phyloP scores from a whole-genome alignment of 805 yeast genomes.

The Maudiozyma barnettii region DNA sequence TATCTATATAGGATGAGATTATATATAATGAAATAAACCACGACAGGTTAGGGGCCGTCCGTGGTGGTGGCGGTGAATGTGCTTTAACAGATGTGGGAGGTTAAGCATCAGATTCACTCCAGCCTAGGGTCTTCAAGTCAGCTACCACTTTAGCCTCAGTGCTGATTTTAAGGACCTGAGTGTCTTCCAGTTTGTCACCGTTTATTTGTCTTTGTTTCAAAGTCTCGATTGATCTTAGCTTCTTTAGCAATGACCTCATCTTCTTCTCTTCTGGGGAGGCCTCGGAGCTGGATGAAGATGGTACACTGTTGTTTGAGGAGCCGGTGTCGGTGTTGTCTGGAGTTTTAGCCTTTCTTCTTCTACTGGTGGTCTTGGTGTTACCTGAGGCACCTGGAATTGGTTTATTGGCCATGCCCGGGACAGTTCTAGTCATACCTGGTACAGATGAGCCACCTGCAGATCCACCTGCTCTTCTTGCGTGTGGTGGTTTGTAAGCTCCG shows the following conservation, averaged over 20 bases:
- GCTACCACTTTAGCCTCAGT: conserved; percentile 74
- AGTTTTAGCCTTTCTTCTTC: conserved; percentile 38
- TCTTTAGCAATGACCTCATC: conserved; percentile 80
- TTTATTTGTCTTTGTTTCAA: conserved; percentile 74
- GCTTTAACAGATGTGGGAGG: background rate
- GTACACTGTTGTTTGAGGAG: too few relatives aligned
- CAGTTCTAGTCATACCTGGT: conserved; percentile 40
- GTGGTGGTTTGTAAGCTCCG: conserved; percentile 97
- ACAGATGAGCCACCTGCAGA: conserved; percentile 29
- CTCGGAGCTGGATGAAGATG: conserved; percentile 8
- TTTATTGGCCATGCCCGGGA: conserved; percentile 41
- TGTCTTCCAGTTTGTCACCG: conserved; percentile 83
- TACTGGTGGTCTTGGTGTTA: conserved; percentile 65
- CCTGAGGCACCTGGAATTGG: conserved; percentile 29
- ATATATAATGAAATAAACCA: too few relatives aligned
- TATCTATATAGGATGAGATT: too few relatives aligned
- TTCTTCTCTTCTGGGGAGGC: conserved; percentile 82
- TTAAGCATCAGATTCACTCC: conserved; percentile 32
- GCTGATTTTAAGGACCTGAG: conserved; percentile 81
- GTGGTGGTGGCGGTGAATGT: too few relatives aligned
- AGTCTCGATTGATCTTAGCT: conserved; percentile 89
- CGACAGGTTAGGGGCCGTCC: too few relatives aligned
- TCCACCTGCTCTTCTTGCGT: conserved; percentile 55
- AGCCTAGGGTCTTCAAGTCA: conserved; percentile 72
- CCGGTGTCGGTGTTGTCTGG: conserved; percentile 15